A percentile compares a stretch with the other conserved stretches of the same genome.
Evolutionary conservation across 768 basidiomycete species (phyloP).

Genomic region (Trametes coccinea): DNA sequence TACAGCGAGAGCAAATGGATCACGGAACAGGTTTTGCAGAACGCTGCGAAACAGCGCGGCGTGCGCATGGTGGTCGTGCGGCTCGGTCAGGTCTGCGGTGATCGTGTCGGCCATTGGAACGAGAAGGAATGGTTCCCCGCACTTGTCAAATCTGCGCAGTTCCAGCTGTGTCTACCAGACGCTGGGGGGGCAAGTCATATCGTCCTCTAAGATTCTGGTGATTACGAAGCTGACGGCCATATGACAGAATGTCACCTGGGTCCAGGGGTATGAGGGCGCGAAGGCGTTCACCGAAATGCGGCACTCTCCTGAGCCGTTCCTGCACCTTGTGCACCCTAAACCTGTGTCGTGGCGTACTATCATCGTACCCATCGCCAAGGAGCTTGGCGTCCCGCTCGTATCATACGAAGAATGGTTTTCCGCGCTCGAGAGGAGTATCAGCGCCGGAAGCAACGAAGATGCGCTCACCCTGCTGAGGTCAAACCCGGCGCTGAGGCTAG

Average conservation of each 20-base stretch:
- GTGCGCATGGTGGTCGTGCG: constrained; percentile 31
- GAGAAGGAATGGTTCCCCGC: constrained; percentile 39
- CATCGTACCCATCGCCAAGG: constrained; percentile 19
- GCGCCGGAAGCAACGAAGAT: too few species aligned
- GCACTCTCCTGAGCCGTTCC: constrained; percentile 20
- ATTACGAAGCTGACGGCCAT: too few species aligned
- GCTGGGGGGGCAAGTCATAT: too few species aligned
- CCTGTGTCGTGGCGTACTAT: constrained; percentile 27
- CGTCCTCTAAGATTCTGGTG: too few species aligned
- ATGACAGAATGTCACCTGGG: constrained; percentile 16
- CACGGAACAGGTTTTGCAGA: constrained; percentile 27
- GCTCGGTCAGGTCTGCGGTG: constrained; percentile 40
- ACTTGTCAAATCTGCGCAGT: constrained; percentile 27
- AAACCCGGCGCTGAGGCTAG: too few species aligned
- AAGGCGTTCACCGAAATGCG: constrained; percentile 19
- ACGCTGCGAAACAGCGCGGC: constrained; percentile 19
- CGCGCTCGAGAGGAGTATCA: too few species aligned
- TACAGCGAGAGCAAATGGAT: constrained; percentile 40
- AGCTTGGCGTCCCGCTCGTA: constrained; percentile 22
- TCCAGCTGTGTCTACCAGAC: not conserved
- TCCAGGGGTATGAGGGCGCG: constrained; percentile 21
- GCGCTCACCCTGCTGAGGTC: too few species aligned
- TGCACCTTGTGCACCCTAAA: constrained; percentile 32
- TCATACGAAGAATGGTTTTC: constrained; percentile 28
- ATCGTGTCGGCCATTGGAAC: constrained; percentile 41